Base-by-base conservation (phyloP, 176 grass and related monocot species). In the Ensete glaucum region DNA sequence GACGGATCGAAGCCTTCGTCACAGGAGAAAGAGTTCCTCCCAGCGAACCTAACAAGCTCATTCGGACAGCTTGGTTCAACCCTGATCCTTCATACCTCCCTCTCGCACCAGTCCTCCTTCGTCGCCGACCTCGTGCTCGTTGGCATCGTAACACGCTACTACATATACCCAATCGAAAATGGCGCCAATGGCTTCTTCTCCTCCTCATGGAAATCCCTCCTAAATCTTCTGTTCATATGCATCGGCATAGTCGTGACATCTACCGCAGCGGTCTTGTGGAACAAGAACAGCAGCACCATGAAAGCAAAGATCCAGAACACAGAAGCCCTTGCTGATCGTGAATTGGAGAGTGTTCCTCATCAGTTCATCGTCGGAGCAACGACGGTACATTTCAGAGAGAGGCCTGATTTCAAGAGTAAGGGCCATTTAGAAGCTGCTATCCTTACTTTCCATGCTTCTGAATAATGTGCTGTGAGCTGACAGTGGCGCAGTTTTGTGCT, bases 1-100 rank as follows among this genome's bases (percentile, higher is more conserved):
- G 88, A 51, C 54, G 50, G 60, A 73, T 92, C 8, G 83, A 92
- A 76, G 89, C 81, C 48, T 92, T 79, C 49, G 69, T 92, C n/a
- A 92, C 86, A 11, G 72, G 83, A 34, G 83, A 86, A 64, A 73
- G 73, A 66, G 34, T 43, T 43, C 34, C 63, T 43, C 34, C 34
- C 34, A 43, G 3, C 34, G 34, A 43, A 43, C 4, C 34, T 43
- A 43, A 4, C 34, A 43, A 5, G 34, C 34, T 43, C 52, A 69
- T 85, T 49, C 48, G 22, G 14, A 63, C 63, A 20, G 23, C 86
- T 22, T 86, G 78, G 75, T 86, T 88, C 78, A 84, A 88, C 62
- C 83, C 86, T 6, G 52, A 29, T 29, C 77, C 67, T 60, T 83
- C 80, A 0, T 77, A 92, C 65, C 26, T 10, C 11, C 78, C 81